A percentile compares a stretch with the other conserved stretches of the same genome.
Evolutionary conservation across 2,329 filamentous ascomycete genomes (phyloP).

Genomic region (Neodidymelliopsis sp.): DNA sequence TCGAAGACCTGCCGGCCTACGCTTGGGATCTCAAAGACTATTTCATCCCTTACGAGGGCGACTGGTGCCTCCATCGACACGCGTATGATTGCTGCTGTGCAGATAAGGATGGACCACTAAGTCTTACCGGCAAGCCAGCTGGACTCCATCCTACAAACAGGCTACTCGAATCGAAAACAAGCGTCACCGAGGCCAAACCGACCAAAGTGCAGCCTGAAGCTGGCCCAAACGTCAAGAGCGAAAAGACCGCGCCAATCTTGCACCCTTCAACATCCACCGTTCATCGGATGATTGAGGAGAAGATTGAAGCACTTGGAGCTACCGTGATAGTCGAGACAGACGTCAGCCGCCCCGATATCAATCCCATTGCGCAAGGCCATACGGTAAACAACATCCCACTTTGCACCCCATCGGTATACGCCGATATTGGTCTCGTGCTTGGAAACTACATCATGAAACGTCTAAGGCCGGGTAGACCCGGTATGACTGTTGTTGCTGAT

Average conservation of each 20-base stretch:
- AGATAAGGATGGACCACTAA: no score
- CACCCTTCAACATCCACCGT: no score
- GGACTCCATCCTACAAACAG: no score
- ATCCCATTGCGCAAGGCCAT: not conserved
- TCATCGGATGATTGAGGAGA: not conserved
- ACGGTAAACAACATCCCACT: not conserved
- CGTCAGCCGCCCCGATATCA: not conserved
- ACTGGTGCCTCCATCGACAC: slow-evolving; percentile 46
- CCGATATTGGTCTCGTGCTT: slow-evolving; percentile 42
- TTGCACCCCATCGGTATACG: slow-evolving; percentile 20
- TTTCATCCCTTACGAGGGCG: slow-evolving; percentile 46
- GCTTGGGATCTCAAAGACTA: slow-evolving; percentile 46
- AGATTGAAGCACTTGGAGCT: not conserved
- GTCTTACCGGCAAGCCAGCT: no score
- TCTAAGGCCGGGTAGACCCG: no score
- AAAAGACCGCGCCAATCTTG: no score
- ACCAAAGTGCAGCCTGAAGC: no score
- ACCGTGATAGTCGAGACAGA: slow-evolving; percentile 1
- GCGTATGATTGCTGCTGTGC: no score
- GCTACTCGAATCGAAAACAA: no score
- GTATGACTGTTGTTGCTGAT: no score
- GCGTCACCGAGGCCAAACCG: no score
- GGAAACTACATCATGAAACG: slow-evolving; percentile 31
- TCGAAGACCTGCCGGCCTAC: slow-evolving; percentile 62
- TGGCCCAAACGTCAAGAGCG: no score